Evolutionary conservation across 805 yeast genomes (phyloP), one percentile per base, ranked within the genome.

Genomic region (Wickerhamiella azyma): DNA sequence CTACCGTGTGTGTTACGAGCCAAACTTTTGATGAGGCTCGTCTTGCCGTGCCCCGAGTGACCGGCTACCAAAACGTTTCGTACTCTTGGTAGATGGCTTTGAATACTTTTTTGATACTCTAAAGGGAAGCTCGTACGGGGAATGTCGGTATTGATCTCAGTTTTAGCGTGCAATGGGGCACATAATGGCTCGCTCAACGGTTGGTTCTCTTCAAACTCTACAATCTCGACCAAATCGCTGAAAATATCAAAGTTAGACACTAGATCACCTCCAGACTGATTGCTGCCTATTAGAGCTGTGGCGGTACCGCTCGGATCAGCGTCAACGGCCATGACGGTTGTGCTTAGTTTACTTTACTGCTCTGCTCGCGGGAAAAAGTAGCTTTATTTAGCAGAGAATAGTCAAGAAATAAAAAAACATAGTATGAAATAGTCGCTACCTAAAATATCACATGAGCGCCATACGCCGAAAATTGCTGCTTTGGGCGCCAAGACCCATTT

Each of bases 11-110:
- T 77, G 47, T 80, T 77, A 2, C 66, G 52, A 0, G 85, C 75
- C 19, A 89, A 60, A 61, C 72, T 59, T 57, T 89, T 96, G 2
- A 84, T 53, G 1, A 88, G 63, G 0, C 85, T 69, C 0, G 97
- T 83, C 63, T 92, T 92, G 1, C 99, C 99, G 5, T 85, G 77
- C 54, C 84, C 83, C 1, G 82, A 59, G 37, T 77, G 75, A 0
- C 98, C 98, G n/a, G 79, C 75, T 1, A 92, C 53, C 0, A 88
- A 81, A 14, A 88, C 65, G 60, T 82, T 88, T 41, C 94, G 70
- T 8, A 79, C 69, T 52, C 9, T 58, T 53, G 4, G 39, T 11
- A n/a, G 17, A 26, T 11, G 30, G n/a, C 14, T 21, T 19, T 13
- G 37, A 9, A n/a, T 8, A 26, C n/a, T 29, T 21, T 40, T 18